Base-by-base conservation (phyloP, 306 rosid species). In the Boehmeria nivea region DNA sequence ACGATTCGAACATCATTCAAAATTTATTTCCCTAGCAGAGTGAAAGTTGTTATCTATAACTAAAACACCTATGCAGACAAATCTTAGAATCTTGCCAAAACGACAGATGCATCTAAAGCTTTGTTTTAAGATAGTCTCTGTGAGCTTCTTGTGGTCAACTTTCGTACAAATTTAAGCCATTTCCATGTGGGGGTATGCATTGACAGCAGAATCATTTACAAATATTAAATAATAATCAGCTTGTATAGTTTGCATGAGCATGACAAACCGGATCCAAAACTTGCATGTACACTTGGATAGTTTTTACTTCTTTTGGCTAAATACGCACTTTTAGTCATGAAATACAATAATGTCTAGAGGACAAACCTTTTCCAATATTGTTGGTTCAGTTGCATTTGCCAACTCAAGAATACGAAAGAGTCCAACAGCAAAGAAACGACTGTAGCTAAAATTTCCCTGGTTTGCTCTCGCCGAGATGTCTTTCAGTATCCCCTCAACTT, bases 381-480 rank as follows among this genome's bases (percentile, higher is more conserved):
- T 62, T 53, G 99, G 99, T 68, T 93, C 96, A 55, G 83, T 81
- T 57, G 89, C 96, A 79, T 88, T 85, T 60, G 95, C 89, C 89
- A 93, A 72, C 72, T 93, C 99, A 56, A 88, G 89, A 57, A 93
- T 79, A 28, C 99, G 96, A 57, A 93, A 93, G 51, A 93, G 88
- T 59, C 96, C 96, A 51, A 93, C 75, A 40, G 99, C 99, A 70
- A 93, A 88, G 82, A 93, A 93, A 27, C 96, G 95, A 63, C 96
- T 93, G 69, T 93, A 93, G 65, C 95, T 77, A 76, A 93, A 93
- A 67, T 67, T 78, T 39, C 80, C 84, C 72, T 87, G 83, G 50
- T 84, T 82, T 10, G 94, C 96, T 72, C 96, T 83, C 69, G 79
- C 95, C 55, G 95, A 81, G 68, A 93, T 88, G 78, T 83, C 86